phyloP scores from a whole-genome alignment of 1,139 yeast species.

The Ashbya aceris region DNA sequence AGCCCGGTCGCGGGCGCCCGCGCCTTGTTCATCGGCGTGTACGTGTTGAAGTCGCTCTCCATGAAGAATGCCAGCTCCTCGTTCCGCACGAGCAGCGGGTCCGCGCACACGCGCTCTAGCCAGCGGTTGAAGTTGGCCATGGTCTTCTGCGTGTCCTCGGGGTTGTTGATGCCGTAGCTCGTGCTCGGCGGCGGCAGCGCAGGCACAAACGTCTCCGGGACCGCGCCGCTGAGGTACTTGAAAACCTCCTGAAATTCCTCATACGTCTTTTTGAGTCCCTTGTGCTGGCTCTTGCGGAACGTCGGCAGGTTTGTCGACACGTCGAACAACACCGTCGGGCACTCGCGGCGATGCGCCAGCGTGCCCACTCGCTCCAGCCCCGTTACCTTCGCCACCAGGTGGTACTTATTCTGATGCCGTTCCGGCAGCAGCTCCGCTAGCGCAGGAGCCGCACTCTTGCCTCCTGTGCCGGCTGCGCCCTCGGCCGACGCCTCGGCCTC shows the following conservation, averaged over 20 bases:
- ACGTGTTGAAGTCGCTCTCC: conserved; percentile 76
- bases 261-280: conserved; percentile 72
- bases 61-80: conserved; percentile 83
- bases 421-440: conserved; percentile 19
- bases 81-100: conserved; percentile 74
- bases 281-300: conserved; percentile 61
- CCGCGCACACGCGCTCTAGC: conserved; percentile 66
- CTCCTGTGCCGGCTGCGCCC: not conserved
- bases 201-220: conserved; percentile 90
- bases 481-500: not conserved
- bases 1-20: conserved; percentile 66
- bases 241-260: conserved; percentile 70
- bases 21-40: conserved; percentile 52
- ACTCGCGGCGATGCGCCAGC: conserved; percentile 30
- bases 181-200: conserved; percentile 69
- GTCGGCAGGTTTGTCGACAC: conserved; percentile 54
- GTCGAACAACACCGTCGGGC: conserved; percentile 32
- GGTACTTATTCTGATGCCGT: conserved; percentile 19
- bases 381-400: conserved; percentile 27
- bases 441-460: not conserved
- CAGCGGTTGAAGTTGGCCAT: conserved; percentile 65
- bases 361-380: conserved; percentile 33
- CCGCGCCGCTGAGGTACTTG: conserved; percentile 67
- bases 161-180: conserved; percentile 73
- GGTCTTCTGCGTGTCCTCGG: conserved; percentile 62